Evolutionary conservation across 2,329 filamentous ascomycete genomes (phyloP), one percentile per base, ranked within the genome.

Genomic region (Juglanconis oblonga): DNA sequence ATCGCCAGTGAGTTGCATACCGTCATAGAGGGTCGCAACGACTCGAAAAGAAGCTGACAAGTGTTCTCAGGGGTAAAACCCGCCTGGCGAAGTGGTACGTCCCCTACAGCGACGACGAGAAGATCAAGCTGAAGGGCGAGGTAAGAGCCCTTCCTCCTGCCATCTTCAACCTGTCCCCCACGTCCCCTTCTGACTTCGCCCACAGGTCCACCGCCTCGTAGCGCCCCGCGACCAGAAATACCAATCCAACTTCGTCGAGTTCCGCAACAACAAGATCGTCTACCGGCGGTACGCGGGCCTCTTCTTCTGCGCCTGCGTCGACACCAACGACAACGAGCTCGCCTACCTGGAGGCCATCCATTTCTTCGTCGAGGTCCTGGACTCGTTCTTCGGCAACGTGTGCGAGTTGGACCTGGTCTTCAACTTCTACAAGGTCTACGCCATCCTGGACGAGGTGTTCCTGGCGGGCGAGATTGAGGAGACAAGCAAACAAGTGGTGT

Each of bases 221-320:
- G 95, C 95, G 0, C 95, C 95, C 6, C 91, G 95, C 72, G 95
- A 99, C 77, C 95, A 99, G 74, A 99, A 99, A 74, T 97, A 99
- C 81, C 95, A 99, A 76, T 97, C 92, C 78, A 99, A 99, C 80
- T 99, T 99, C 72, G 95, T 99, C 82, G 95, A 99, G 78, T 89
- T 90, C 79, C 90, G 91, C 67, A 91, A 92, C 77, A 92, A 94
- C 73, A 98, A 97, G 80, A 90, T 99, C 69, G 92, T 99, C 57
- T 99, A 99, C 80, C 89, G 96, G 49, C 90, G 95, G 64, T 99
- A 99, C 77, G 95, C 95, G 0, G 95, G 95, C 0, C 87, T 99
- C 61, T 99, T 99, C 85, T 99, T 99, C 81, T 99, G 95, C 81
- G 96, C 93, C 57, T 98, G 95, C 77, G 95, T 99, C 73, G 95